phyloP scores from a whole-genome alignment of 208 protist species.

The Trypanosoma conorhini region DNA sequence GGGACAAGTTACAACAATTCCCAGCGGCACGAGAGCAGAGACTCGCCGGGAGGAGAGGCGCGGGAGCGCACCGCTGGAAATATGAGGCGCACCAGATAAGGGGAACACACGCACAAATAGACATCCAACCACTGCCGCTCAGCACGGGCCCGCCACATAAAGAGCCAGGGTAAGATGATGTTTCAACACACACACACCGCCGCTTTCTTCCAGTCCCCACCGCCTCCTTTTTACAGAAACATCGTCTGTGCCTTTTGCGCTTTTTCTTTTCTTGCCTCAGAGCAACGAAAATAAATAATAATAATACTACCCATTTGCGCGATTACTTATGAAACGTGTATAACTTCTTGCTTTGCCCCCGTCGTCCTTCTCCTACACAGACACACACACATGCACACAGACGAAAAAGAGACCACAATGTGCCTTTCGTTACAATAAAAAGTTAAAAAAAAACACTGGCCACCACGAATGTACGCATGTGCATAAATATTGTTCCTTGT shows the following conservation, averaged over 20 bases:
- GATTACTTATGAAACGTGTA: neutral
- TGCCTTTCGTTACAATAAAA: neutral
- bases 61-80: neutral
- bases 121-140: neutral
- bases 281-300: neutral
- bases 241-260: neutral
- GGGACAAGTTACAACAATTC: neutral
- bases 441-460: neutral
- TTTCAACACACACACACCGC: neutral
- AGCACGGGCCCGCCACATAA: neutral
- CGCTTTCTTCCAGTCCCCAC: neutral
- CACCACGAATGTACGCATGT: neutral
- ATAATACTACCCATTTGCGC: neutral
- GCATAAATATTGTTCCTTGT: constrained; percentile 6
- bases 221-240: neutral
- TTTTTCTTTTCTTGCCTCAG: neutral
- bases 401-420: neutral
- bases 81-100: neutral
- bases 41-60: neutral
- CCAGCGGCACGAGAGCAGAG: neutral
- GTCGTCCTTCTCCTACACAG: neutral
- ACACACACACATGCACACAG: neutral
- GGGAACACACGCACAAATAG: neutral
- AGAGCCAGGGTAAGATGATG: neutral
- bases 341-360: neutral